phyloP scores from a whole-genome alignment of 2,329 filamentous ascomycete species.

The Colletotrichum agaves region DNA sequence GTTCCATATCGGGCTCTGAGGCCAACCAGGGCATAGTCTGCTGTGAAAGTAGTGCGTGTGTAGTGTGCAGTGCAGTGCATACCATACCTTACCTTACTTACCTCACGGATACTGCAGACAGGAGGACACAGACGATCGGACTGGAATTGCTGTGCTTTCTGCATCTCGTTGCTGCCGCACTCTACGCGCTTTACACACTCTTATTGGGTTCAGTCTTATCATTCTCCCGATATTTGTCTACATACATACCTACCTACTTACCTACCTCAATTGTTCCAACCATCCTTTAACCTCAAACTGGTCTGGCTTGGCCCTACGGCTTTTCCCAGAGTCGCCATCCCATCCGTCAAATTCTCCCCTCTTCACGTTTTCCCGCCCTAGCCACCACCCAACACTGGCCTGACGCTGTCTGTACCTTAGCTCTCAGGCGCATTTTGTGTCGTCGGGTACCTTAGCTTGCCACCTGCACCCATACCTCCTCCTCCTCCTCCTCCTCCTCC shows the following conservation, averaged over 20 bases:
- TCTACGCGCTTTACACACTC: not conserved
- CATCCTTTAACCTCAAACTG: too few species aligned
- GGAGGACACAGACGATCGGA: not conserved
- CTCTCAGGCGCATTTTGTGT: slow-evolving; percentile 8
- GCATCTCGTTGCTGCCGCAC: too few species aligned
- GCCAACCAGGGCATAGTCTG: slow-evolving; percentile 18
- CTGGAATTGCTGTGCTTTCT: slow-evolving; percentile 9
- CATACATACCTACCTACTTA: not conserved
- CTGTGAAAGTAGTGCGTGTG: slow-evolving; percentile 1
- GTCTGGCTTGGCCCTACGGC: not conserved
- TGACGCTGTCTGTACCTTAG: not conserved
- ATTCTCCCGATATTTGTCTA: not conserved
- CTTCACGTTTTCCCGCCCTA: not conserved
- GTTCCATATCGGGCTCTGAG: slow-evolving; percentile 5
- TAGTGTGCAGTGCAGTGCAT: slow-evolving; percentile 10
- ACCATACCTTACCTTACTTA: not conserved
- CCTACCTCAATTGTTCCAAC: not conserved
- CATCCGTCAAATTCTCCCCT: not conserved
- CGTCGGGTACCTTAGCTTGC: slow-evolving; percentile 24
- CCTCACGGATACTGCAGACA: not conserved
- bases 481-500: not conserved
- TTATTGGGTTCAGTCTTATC: not conserved
- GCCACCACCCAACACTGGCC: slow-evolving; percentile 6
- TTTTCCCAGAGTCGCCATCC: not conserved
- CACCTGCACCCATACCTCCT: slow-evolving; percentile 11